These are phyloP conservation scores for Pseudogymnoascus sp. DNA, from an alignment of 2,329 filamentous ascomycete genomes.

Conservation along the genomic window DNA sequence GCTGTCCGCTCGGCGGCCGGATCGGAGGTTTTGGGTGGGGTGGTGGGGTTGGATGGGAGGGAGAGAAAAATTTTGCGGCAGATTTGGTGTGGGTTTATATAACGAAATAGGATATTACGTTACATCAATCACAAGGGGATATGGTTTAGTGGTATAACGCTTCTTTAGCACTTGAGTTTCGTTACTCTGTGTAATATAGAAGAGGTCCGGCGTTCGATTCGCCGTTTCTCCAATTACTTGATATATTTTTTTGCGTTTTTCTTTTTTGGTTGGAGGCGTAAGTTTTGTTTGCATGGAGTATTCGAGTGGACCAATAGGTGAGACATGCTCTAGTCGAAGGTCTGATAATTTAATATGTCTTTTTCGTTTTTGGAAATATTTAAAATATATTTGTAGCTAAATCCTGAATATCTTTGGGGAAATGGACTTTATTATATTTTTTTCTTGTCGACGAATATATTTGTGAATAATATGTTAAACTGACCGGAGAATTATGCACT, in stretches of 20 bases:
- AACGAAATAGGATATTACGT: neutral
- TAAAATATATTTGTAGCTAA: neutral
- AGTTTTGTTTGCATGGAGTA: neutral
- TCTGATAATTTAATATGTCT: too few relatives aligned
- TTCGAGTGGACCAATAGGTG: neutral
- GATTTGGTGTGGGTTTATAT: neutral
- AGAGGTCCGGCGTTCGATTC: constrained; percentile 8
- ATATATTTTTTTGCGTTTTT: neutral
- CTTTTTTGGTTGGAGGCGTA: neutral
- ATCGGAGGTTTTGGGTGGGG: neutral
- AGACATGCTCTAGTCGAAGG: too few relatives aligned
- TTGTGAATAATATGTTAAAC: neutral
- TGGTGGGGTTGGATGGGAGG: neutral
- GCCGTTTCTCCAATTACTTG: constrained; percentile 7
- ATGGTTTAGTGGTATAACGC: constrained; percentile 7
- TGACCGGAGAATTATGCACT: neutral
- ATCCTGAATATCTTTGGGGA: neutral
- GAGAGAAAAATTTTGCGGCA: neutral
- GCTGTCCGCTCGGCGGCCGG: neutral
- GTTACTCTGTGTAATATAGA: constrained; percentile 3
- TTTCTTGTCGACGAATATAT: neutral
- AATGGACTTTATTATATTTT: too few relatives aligned
- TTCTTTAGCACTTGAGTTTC: constrained; percentile 7
- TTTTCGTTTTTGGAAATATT: neutral
- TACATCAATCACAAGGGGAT: constrained; percentile 6